phyloP scores from a whole-genome alignment of 768 basidiomycete genomes.

The Phanerochaete carnosa region DNA sequence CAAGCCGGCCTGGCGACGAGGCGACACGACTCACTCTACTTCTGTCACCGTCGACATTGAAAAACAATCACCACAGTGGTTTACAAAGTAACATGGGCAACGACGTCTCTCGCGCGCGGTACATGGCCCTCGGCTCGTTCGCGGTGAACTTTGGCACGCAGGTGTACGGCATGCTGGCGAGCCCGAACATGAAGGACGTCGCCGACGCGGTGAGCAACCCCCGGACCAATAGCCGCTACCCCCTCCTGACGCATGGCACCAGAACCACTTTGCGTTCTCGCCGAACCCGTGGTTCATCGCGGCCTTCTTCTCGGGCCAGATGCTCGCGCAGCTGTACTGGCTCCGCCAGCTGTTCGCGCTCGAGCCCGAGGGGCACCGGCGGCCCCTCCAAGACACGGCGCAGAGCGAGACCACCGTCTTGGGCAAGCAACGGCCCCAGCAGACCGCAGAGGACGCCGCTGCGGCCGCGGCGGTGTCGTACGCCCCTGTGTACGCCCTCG shows the following conservation, averaged over 20 bases:
- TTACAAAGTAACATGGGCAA: conserved; percentile 21
- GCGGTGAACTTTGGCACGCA: conserved; percentile 26
- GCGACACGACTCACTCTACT: background rate
- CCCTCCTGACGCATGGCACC: background rate
- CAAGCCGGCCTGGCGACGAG: background rate
- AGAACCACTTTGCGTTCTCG: conserved; percentile 33
- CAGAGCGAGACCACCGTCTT: background rate
- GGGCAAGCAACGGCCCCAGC: background rate
- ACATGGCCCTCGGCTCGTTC: conserved; percentile 26
- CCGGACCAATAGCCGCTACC: background rate
- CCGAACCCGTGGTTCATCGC: conserved; percentile 31
- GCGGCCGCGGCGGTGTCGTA: conserved; percentile 25
- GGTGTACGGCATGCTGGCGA: conserved; percentile 25
- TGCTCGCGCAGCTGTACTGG: conserved; percentile 25
- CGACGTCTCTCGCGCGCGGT: conserved; percentile 23
- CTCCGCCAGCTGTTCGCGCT: conserved; percentile 25
- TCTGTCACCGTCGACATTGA: background rate
- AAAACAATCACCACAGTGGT: background rate
- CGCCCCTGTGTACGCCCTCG: conserved; percentile 28
- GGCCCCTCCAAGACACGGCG: background rate
- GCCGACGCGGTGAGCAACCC: conserved; percentile 24
- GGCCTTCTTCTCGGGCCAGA: conserved; percentile 29
- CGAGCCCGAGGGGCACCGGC: conserved; percentile 13
- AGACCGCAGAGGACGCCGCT: conserved; percentile 10
- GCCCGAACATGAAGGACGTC: conserved; percentile 31